Base-by-base conservation (phyloP, 106 monocot genomes). In the Phalaenopsis aphrodite region DNA sequence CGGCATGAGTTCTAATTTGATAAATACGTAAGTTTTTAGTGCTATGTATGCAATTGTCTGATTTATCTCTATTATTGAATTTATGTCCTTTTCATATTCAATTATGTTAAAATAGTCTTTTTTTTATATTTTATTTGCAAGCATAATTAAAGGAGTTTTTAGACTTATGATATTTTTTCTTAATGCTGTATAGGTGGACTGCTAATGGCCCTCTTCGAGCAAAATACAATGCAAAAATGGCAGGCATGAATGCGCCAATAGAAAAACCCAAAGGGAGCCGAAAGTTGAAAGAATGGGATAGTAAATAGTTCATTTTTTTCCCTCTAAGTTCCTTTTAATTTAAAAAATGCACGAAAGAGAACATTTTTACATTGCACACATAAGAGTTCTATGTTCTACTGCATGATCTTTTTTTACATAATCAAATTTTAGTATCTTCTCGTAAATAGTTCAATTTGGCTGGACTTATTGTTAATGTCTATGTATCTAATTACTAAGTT, bases 251-350 rank as follows among this genome's bases (percentile, higher is more conserved):
- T 84, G 78, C 77, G 3, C 90, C 93, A 9, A 88, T 90, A 69
- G 90, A 76, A 16, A 93, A 87, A 79, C 93, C 93, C 72, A 93
- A 88, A 88, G 93, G 93, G 79, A 93, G 93, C 80, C 90, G 87
- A 80, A 93, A 93, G 79, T 47, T 93, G 80, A 90, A 93, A 85
- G 90, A 93, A 79, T 90, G 88, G 93, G 88, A 82, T 43, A 64
- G 37, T 3, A 85, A 71, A 30, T 88, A 87, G 72, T 45, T 74
- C n/a, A 2, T 42, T 74, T 69, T 69, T 11, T 68, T 23, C 6
- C 39, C 5, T 38, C 12, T 3, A 69, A 39, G 36, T 41, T 69
- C 10, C 4, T 69, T 69, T 69, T 24, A 24, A 12, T 68, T 10
- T 69, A 39, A 14, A 41, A 14, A 69, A 69, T 39, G 39, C 69